Evolutionary conservation across 495 filamentous ascomycete genomes (phyloP).

Genomic region (Extremus antarcticus): DNA sequence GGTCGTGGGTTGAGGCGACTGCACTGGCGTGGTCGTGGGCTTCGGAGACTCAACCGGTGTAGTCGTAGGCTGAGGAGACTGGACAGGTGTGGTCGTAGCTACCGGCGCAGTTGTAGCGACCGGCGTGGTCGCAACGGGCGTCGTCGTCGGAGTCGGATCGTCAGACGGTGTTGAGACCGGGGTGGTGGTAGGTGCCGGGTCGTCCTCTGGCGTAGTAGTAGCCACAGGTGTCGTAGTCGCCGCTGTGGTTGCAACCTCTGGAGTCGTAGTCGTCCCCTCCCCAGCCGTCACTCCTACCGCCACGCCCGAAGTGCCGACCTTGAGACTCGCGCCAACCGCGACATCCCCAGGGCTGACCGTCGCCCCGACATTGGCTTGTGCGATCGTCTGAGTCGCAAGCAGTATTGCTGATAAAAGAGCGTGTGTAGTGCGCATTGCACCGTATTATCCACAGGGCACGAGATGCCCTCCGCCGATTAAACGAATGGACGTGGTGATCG

Average conservation of each 20-base stretch:
- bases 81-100: not conserved
- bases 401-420: not conserved
- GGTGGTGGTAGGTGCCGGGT: not conserved
- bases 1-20: too few relatives aligned
- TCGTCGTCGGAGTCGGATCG: not conserved
- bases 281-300: not conserved
- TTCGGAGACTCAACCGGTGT: not conserved
- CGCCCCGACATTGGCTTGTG: not conserved
- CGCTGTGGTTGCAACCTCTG: too few relatives aligned
- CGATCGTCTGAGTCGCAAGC: not conserved
- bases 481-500: conserved; percentile 4
- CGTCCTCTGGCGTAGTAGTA: not conserved
- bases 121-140: not conserved
- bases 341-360: not conserved
- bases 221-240: too few relatives aligned
- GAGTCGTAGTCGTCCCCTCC: not conserved
- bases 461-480: not conserved
- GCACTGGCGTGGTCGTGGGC: not conserved
- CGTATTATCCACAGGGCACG: not conserved
- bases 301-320: not conserved
- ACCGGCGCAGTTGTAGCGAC: not conserved
- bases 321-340: not conserved
- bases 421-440: not conserved
- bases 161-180: not conserved
- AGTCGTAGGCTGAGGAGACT: not conserved